A percentile compares a stretch with the other conserved stretches of the same genome.
These are phyloP conservation scores for Silene uniflora DNA, from an alignment of 148 eudicot genomes.

Conservation along the genomic window DNA sequence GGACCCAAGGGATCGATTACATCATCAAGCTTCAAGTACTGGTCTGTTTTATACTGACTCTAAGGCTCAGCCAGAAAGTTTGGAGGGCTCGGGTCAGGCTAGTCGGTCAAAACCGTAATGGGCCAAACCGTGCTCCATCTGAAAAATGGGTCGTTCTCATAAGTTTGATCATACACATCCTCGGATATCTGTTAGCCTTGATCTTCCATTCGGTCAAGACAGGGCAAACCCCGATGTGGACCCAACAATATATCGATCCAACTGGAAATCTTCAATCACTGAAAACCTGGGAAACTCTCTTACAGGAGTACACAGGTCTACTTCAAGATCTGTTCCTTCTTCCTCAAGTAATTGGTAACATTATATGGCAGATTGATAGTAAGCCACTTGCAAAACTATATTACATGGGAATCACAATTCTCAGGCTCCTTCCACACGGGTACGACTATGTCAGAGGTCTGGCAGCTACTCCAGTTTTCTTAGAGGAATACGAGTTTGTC, in stretches of 20 bases:
- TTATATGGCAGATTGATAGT: slow-evolving; percentile 61
- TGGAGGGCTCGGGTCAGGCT: slow-evolving; percentile 61
- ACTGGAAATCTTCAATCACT: slow-evolving; percentile 37
- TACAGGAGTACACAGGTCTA: slow-evolving; percentile 76
- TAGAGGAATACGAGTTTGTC: slow-evolving; percentile 71
- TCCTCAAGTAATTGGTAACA: slow-evolving; percentile 77
- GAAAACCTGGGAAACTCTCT: slow-evolving; percentile 56
- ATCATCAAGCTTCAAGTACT: slow-evolving; percentile 66
- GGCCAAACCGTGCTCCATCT: slow-evolving; percentile 52
- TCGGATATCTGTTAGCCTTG: slow-evolving; percentile 57
- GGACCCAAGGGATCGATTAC: slow-evolving; percentile 55
- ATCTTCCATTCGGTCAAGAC: slow-evolving; percentile 42
- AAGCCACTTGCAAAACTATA: slow-evolving; percentile 61
- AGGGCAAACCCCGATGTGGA: slow-evolving; percentile 37
- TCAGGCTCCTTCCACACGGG: slow-evolving; percentile 73
- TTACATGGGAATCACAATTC: slow-evolving; percentile 62
- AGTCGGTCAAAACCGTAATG: slow-evolving; percentile 39
- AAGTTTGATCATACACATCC: slow-evolving; percentile 47
- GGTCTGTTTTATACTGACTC: slow-evolving; percentile 52
- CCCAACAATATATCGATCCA: slow-evolving; percentile 31
- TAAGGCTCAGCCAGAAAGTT: slow-evolving; percentile 74
- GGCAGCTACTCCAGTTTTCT: slow-evolving; percentile 52
- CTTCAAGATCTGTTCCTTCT: slow-evolving; percentile 83
- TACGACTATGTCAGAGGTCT: slow-evolving; percentile 61
- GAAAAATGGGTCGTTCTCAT: slow-evolving; percentile 54